Conservation (phyloP, 2,329 filamentous ascomycete genomes). For the Exophiala sp. region DNA sequence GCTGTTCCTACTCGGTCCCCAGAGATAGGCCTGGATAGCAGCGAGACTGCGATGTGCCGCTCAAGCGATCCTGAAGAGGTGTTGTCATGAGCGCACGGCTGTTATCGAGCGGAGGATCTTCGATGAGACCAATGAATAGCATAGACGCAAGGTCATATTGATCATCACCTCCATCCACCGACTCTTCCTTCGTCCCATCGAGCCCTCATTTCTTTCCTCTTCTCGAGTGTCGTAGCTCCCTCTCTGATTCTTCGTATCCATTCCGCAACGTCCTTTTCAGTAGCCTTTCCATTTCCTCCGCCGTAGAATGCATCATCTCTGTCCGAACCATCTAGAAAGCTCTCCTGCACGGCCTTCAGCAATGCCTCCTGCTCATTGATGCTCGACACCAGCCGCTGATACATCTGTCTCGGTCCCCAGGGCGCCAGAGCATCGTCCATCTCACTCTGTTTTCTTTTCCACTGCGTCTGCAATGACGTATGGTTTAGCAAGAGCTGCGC, state of each 20-base stretch:
- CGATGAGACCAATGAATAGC: too few relatives aligned
- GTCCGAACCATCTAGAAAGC: conserved; percentile 68
- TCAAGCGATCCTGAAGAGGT: too few relatives aligned
- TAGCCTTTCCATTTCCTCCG: conserved; percentile 52
- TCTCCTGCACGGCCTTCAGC: conserved; percentile 82
- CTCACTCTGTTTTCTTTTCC: conserved; percentile 81
- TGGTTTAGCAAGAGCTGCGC: conserved; percentile 80
- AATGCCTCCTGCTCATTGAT: conserved; percentile 79
- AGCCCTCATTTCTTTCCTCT: conserved; percentile 80
- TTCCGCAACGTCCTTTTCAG: conserved; percentile 77
- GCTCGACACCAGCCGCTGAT: conserved; percentile 72
- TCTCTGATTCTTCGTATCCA: conserved; percentile 81
- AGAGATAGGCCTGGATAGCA: too few relatives aligned
- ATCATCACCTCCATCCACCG: conserved; percentile 77
- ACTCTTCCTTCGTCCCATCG: conserved; percentile 95
- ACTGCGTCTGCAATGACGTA: conserved; percentile 85
- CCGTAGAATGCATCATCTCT: conserved; percentile 38
- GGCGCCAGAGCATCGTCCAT: conserved; percentile 81
- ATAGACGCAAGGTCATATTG: too few relatives aligned
- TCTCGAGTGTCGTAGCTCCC: conserved; percentile 71
- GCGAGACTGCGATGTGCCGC: too few relatives aligned
- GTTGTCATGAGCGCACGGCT: too few relatives aligned
- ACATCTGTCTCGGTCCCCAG: conserved; percentile 82
- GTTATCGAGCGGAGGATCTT: too few relatives aligned
- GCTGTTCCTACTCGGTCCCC: too few relatives aligned